Evolutionary conservation across 495 filamentous ascomycete species (phyloP).

Genomic region (Staphylotrichum longicolle): DNA sequence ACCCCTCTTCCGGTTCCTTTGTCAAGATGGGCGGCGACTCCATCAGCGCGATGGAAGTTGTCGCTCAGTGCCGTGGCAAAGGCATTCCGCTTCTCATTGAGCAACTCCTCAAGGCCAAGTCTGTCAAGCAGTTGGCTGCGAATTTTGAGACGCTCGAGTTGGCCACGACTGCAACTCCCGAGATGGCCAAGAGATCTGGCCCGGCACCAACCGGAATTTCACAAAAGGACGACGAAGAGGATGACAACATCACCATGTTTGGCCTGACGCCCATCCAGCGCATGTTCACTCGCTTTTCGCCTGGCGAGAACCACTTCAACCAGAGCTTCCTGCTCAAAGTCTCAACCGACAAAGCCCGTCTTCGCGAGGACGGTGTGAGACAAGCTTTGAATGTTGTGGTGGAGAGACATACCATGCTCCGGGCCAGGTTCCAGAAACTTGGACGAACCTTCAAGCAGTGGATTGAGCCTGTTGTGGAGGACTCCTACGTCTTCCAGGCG

Average conservation of each 20-base stretch:
- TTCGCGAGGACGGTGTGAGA: constrained; percentile 39
- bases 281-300: constrained; percentile 47
- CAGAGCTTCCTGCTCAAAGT: constrained; percentile 56
- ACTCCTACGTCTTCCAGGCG: constrained; percentile 50
- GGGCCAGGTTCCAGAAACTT: constrained; percentile 47
- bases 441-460: constrained; percentile 18
- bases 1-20: constrained; percentile 49
- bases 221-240: constrained; percentile 3
- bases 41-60: constrained; percentile 66
- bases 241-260: constrained; percentile 17
- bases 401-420: constrained; percentile 58
- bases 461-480: constrained; percentile 26
- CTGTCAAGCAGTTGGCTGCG: constrained; percentile 8
- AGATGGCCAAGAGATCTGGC: neutral
- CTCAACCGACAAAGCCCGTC: constrained; percentile 24
- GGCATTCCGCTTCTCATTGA: constrained; percentile 34
- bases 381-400: constrained; percentile 49
- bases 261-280: constrained; percentile 56
- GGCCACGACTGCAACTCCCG: constrained; percentile 24
- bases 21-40: constrained; percentile 67
- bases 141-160: constrained; percentile 12
- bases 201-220: neutral
- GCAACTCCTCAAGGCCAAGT: constrained; percentile 50
- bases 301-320: constrained; percentile 57
- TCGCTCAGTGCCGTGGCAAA: constrained; percentile 50